Evolutionary conservation across 2,329 filamentous ascomycete species (phyloP).

Genomic region (Lachnum nothofagi): DNA sequence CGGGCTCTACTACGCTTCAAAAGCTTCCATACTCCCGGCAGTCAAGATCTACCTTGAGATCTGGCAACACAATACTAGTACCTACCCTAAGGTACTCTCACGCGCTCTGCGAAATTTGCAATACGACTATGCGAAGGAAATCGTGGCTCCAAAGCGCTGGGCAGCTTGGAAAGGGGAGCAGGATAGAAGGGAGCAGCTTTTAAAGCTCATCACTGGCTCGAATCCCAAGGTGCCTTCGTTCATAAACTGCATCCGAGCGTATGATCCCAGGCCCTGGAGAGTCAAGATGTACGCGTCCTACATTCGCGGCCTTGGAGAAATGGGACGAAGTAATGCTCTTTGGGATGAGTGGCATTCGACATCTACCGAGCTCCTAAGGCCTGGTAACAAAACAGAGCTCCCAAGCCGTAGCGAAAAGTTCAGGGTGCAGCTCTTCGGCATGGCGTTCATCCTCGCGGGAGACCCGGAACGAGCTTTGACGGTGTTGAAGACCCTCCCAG

Average conservation of each 20-base stretch:
- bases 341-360: constrained; percentile 12
- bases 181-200: background rate
- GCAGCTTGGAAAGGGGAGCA: background rate
- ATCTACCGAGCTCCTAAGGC: background rate
- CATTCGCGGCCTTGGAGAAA: constrained; percentile 17
- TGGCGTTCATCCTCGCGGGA: constrained; percentile 16
- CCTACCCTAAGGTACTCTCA: too few relatives aligned
- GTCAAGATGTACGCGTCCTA: too few relatives aligned
- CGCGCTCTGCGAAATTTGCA: background rate
- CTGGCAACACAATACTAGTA: background rate
- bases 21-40: constrained; percentile 10
- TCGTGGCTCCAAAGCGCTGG: background rate
- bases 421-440: constrained; percentile 15
- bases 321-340: constrained; percentile 10
- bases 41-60: constrained; percentile 17
- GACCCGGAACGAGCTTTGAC: constrained; percentile 12
- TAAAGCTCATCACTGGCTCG: constrained; percentile 19
- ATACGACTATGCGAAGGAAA: constrained; percentile 1
- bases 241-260: background rate
- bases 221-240: background rate
- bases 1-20: constrained; percentile 19
- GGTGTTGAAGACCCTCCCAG: constrained; percentile 11
- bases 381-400: too few relatives aligned
- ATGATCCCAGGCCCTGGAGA: background rate
- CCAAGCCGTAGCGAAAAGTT: background rate